phyloP scores from a whole-genome alignment of 2,329 filamentous ascomycete species.

The Hortaea sp. region DNA sequence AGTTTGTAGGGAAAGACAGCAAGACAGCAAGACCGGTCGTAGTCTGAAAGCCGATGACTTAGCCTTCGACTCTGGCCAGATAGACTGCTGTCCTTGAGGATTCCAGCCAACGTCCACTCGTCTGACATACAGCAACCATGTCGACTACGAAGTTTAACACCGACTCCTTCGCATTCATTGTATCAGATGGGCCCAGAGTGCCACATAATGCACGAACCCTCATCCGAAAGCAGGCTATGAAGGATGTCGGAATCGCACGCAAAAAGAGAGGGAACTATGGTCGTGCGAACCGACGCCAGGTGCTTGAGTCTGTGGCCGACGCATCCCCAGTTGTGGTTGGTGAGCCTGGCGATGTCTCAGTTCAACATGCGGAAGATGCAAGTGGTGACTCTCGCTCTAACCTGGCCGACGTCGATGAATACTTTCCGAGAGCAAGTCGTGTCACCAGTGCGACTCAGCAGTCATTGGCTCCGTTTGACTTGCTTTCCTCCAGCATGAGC shows the following conservation, averaged over 20 bases:
- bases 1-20: too few species aligned
- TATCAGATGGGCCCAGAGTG: conserved; percentile 14
- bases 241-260: conserved; percentile 25
- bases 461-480: background rate
- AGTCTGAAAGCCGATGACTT: too few species aligned
- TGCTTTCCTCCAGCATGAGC: background rate
- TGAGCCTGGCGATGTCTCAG: too few species aligned
- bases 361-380: background rate
- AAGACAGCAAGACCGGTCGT: too few species aligned
- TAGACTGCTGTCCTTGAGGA: too few species aligned
- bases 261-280: conserved; percentile 23
- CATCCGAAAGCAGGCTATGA: conserved; percentile 32
- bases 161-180: conserved; percentile 9
- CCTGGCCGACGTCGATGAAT: background rate
- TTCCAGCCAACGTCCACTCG: too few species aligned
- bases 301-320: background rate
- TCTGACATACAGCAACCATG: background rate
- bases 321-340: too few species aligned
- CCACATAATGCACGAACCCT: conserved; percentile 18
- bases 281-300: conserved; percentile 23
- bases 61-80: too few species aligned
- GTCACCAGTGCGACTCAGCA: background rate
- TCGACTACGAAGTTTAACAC: background rate
- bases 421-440: too few species aligned
- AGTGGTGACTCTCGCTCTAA: background rate